phyloP scores from a whole-genome alignment of 495 filamentous ascomycete species.

The Friedmanniomyces simplex region DNA sequence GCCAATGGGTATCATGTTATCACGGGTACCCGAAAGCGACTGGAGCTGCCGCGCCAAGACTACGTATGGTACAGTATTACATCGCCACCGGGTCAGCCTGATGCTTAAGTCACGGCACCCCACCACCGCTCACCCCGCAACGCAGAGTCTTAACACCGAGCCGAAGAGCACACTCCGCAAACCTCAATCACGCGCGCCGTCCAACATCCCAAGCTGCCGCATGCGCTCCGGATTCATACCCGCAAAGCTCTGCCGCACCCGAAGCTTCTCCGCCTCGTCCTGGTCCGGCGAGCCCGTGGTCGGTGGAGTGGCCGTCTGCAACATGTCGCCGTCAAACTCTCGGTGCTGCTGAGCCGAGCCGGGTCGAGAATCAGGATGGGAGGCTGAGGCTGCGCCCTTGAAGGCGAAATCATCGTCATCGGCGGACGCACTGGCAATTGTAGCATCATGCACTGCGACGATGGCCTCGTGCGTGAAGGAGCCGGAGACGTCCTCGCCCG shows the following conservation, averaged over 20 bases:
- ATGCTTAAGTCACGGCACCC: neutral
- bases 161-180: neutral
- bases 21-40: neutral
- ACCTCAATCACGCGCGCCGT: slow-evolving; percentile 3
- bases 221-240: slow-evolving; percentile 25
- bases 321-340: slow-evolving; percentile 10
- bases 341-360: neutral
- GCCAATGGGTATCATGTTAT: neutral
- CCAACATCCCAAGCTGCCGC: slow-evolving; percentile 17
- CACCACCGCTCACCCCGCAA: neutral
- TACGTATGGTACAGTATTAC: slow-evolving; percentile 10
- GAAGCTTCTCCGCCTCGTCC: slow-evolving; percentile 11
- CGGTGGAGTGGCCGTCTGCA: slow-evolving; percentile 31
- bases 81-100: neutral
- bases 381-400: slow-evolving; percentile 11
- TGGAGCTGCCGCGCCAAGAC: neutral
- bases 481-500: slow-evolving; percentile 13
- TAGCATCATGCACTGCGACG: slow-evolving; percentile 4
- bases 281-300: slow-evolving; percentile 25
- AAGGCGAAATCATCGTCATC: neutral
- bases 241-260: slow-evolving; percentile 10
- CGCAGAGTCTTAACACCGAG: neutral
- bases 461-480: slow-evolving; percentile 16
- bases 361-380: neutral
- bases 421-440: neutral